These are phyloP conservation scores for Linnemannia exigua DNA, from an alignment of 192 early-diverging fungal species.

Conservation along the genomic window DNA sequence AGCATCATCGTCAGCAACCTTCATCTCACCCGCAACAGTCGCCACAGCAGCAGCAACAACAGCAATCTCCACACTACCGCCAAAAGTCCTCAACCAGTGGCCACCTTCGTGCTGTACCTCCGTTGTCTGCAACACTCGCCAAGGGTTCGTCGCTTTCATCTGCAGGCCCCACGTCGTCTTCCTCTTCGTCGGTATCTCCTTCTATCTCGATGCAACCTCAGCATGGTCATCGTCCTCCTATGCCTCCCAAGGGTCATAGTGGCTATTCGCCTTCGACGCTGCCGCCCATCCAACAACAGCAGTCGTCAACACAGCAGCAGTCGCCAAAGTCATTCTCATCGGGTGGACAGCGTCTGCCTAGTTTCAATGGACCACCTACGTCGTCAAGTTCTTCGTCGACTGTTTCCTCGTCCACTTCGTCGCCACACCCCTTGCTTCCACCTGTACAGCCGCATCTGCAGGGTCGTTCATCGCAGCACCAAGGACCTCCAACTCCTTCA, in stretches of 20 bases:
- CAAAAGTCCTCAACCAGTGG: background rate
- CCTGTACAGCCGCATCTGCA: constrained; percentile 2
- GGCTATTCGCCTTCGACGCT: background rate
- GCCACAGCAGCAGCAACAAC: background rate
- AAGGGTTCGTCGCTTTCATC: background rate
- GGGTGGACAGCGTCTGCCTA: constrained; percentile 14
- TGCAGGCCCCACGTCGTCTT: background rate
- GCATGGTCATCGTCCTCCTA: background rate
- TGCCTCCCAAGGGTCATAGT: background rate
- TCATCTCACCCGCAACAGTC: constrained; percentile 5
- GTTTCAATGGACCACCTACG: constrained; percentile 19
- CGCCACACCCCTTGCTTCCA: background rate
- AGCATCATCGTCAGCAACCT: background rate
- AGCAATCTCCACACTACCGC: background rate
- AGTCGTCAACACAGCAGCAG: background rate
- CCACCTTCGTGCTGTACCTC: background rate
- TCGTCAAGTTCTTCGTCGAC: background rate
- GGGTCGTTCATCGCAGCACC: background rate
- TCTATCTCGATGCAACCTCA: background rate
- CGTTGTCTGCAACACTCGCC: background rate
- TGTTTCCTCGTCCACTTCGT: background rate
- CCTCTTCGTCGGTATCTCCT: no score
- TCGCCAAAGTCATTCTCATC: background rate
- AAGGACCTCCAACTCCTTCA: background rate
- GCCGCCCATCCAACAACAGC: constrained; percentile 2